Conservation (phyloP, 163 green algal species). For the Scenedesmus sp. region DNA sequence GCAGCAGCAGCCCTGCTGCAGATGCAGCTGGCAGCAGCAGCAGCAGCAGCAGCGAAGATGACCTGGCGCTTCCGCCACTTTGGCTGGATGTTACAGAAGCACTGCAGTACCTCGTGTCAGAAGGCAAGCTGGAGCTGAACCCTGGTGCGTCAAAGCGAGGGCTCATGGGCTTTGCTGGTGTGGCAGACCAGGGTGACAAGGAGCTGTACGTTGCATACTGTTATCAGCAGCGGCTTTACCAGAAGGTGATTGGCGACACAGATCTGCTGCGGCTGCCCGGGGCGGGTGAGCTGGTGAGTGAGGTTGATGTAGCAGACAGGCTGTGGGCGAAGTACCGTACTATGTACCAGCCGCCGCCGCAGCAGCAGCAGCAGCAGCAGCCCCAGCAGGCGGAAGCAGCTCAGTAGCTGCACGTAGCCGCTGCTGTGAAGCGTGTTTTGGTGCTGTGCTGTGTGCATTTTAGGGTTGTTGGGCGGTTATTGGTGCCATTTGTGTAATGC, state of each 20-base stretch:
- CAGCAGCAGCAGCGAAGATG: neutral
- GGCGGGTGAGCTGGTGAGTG: conserved; percentile 38
- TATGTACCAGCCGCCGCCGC: neutral
- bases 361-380: neutral
- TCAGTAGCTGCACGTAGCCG: neutral
- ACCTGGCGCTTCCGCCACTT: conserved; percentile 36
- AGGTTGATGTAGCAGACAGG: conserved; percentile 11
- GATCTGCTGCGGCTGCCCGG: conserved; percentile 49
- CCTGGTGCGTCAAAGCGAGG: conserved; percentile 77
- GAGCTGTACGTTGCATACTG: conserved; percentile 64
- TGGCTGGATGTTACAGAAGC: conserved; percentile 80
- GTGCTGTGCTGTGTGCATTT: neutral
- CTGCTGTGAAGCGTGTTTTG: neutral
- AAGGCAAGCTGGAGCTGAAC: conserved; percentile 66
- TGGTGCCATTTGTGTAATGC: no score
- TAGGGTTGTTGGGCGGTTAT: neutral
- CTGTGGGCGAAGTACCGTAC: conserved; percentile 39
- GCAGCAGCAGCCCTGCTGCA: conserved; percentile 8
- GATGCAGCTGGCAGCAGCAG: conserved; percentile 12
- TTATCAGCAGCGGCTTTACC: conserved; percentile 21
- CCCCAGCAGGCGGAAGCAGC: neutral
- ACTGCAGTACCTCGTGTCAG: conserved; percentile 79
- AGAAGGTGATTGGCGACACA: conserved; percentile 46
- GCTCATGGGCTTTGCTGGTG: conserved; percentile 88
- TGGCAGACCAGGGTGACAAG: conserved; percentile 58